Evolutionary conservation across 805 yeast genomes (phyloP).

Genomic region (Ogataea methanolica): DNA sequence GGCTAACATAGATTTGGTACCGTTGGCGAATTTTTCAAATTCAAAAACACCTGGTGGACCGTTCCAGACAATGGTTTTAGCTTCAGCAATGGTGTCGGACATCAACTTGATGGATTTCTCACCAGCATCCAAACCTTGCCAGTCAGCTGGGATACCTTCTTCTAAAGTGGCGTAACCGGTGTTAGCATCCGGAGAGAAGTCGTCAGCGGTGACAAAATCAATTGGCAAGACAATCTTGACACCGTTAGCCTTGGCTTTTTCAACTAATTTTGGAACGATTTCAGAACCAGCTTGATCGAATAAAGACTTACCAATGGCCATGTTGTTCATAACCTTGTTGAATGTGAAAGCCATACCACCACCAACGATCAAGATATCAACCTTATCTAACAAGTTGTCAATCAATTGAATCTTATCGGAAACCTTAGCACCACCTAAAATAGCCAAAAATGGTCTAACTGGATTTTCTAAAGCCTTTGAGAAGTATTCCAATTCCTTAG

Average conservation of each 20-base stretch:
- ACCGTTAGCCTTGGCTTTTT: conserved; percentile 92
- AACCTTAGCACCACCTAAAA: conserved; percentile 99
- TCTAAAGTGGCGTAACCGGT: conserved; percentile 79
- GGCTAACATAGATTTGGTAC: conserved; percentile 87
- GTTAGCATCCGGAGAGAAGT: conserved; percentile 87
- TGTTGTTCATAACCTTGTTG: conserved; percentile 84
- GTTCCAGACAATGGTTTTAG: conserved; percentile 99
- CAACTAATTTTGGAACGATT: conserved; percentile 86
- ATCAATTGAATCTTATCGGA: conserved; percentile 98
- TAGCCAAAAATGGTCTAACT: conserved; percentile 96
- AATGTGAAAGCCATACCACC: conserved; percentile 99
- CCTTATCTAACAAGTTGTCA: conserved; percentile 95
- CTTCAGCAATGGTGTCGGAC: conserved; percentile 77
- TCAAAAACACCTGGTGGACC: conserved; percentile 99
- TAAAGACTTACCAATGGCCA: conserved; percentile 87
- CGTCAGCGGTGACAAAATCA: conserved; percentile 94
- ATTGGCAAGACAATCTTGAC: conserved; percentile 93
- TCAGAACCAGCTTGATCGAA: conserved; percentile 94
- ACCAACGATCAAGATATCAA: conserved; percentile 89
- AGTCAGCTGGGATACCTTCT: conserved; percentile 90
- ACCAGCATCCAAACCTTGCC: conserved; percentile 97
- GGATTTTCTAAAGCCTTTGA: conserved; percentile 99
- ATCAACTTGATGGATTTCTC: conserved; percentile 80
- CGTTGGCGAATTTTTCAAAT: conserved; percentile 85
- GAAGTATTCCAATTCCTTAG: conserved; percentile 95